A percentile compares a stretch with the other conserved stretches of the same genome.
These are phyloP conservation scores for Cutaneotrichosporon cutaneum DNA, from an alignment of 1,284 basidiomycete species.

Conservation along the genomic window DNA sequence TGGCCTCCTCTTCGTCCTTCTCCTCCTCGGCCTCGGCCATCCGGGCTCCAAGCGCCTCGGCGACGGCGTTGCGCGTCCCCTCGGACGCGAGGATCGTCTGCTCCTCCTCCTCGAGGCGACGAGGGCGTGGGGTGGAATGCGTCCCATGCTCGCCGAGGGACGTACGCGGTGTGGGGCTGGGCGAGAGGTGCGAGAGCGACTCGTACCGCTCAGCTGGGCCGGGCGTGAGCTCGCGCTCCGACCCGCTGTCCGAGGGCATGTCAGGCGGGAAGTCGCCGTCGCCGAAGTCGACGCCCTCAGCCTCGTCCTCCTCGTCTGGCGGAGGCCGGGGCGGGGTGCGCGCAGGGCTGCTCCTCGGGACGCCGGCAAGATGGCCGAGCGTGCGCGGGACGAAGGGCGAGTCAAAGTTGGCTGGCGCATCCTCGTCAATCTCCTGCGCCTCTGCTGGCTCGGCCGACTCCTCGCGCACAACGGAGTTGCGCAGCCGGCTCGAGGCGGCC, in stretches of 20 bases:
- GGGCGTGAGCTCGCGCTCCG: conserved; percentile 4
- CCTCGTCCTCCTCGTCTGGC: conserved; percentile 3
- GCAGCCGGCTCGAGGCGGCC: not conserved
- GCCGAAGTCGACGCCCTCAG: conserved; percentile 2
- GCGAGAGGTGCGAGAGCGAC: not conserved
- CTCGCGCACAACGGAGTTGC: not conserved
- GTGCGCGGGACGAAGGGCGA: conserved; percentile 7
- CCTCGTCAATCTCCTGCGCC: not conserved
- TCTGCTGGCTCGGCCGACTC: not conserved
- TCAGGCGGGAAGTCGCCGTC: not conserved
- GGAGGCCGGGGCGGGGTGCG: not conserved
- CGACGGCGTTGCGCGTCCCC: not conserved
- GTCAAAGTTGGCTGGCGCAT: conserved; percentile 2
- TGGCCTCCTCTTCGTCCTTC: too few species aligned
- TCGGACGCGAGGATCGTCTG: not conserved
- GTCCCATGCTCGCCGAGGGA: not conserved
- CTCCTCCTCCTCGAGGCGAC: not conserved
- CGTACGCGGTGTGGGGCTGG: not conserved
- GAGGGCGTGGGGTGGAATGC: not conserved
- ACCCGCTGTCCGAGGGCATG: not conserved
- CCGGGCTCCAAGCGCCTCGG: not conserved
- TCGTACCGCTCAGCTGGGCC: not conserved
- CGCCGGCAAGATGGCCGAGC: not conserved
- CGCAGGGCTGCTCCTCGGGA: not conserved
- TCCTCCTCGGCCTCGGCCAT: not conserved